phyloP scores from a whole-genome alignment of 768 basidiomycete species.

The Xerocomellus chrysenteron region DNA sequence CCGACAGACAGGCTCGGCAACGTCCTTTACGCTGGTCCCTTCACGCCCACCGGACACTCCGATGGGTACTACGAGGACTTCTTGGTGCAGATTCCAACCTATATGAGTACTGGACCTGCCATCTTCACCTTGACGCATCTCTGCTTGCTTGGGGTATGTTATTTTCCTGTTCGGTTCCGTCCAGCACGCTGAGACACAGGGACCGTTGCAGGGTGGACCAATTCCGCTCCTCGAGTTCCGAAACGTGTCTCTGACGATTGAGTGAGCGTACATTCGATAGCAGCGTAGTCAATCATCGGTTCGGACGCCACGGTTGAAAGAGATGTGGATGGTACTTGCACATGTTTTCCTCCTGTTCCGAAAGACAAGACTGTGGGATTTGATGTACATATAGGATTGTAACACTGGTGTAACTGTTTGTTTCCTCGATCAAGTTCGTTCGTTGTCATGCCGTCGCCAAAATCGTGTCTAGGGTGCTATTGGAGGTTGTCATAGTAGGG shows the following conservation, averaged over 20 bases:
- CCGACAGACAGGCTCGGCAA: slow-evolving; percentile 20
- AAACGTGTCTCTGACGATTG: slow-evolving; percentile 22
- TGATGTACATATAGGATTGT: too few species aligned
- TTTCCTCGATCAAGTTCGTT: too few species aligned
- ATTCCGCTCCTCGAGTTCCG: slow-evolving; percentile 30
- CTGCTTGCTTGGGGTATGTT: slow-evolving; percentile 30
- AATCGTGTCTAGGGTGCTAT: too few species aligned
- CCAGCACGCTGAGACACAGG: background rate
- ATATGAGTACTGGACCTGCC: slow-evolving; percentile 17
- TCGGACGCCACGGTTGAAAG: background rate
- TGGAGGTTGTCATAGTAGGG: too few species aligned
- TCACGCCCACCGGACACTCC: slow-evolving; percentile 18
- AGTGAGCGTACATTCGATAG: background rate
- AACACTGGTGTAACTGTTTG: too few species aligned
- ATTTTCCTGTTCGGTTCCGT: background rate
- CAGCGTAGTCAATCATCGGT: background rate
- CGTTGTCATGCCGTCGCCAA: too few species aligned
- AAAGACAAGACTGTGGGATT: too few species aligned
- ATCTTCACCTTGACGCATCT: slow-evolving; percentile 32
- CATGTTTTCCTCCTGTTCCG: background rate
- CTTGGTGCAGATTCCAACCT: slow-evolving; percentile 13
- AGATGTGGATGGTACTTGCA: background rate
- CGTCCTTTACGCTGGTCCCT: slow-evolving; percentile 31
- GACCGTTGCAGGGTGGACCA: slow-evolving; percentile 19
- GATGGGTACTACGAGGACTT: slow-evolving; percentile 32